Conservation (phyloP, 768 basidiomycete species). For the Favolaschia claudopus region DNA sequence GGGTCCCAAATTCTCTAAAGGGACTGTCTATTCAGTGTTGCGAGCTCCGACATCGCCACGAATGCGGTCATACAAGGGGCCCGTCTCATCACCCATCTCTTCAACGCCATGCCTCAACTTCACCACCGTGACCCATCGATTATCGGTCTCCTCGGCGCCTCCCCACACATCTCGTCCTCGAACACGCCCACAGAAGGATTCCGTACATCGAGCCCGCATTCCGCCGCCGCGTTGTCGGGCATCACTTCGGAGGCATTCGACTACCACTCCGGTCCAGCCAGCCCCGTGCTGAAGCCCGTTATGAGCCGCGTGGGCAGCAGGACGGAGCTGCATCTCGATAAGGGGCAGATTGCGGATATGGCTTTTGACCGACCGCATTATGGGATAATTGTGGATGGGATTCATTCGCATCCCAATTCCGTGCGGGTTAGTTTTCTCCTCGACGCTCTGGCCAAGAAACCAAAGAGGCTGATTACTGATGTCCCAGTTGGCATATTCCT, state of each 20-base stretch:
- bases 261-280: conserved; percentile 39
- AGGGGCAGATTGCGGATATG: conserved; percentile 60
- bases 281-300: neutral
- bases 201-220: conserved; percentile 6
- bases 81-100: conserved; percentile 88
- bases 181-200: conserved; percentile 38
- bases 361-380: conserved; percentile 79
- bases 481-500: conserved; percentile 78
- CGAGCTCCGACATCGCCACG: conserved; percentile 76
- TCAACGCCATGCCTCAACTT: conserved; percentile 92
- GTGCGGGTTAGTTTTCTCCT: conserved; percentile 66
- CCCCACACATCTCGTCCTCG: conserved; percentile 62
- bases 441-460: neutral
- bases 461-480: conserved; percentile 1
- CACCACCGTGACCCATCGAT: conserved; percentile 93
- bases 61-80: conserved; percentile 77
- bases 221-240: conserved; percentile 5
- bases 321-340: conserved; percentile 51
- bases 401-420: conserved; percentile 91
- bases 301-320: conserved; percentile 36
- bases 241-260: conserved; percentile 67
- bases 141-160: conserved; percentile 85
- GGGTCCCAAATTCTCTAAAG: neutral
- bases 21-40: conserved; percentile 56
- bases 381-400: conserved; percentile 89